A percentile compares a stretch with the other conserved stretches of the same genome.
These are phyloP conservation scores for Schizothecium vesticola DNA, from an alignment of 495 filamentous ascomycete genomes.

Conservation along the genomic window DNA sequence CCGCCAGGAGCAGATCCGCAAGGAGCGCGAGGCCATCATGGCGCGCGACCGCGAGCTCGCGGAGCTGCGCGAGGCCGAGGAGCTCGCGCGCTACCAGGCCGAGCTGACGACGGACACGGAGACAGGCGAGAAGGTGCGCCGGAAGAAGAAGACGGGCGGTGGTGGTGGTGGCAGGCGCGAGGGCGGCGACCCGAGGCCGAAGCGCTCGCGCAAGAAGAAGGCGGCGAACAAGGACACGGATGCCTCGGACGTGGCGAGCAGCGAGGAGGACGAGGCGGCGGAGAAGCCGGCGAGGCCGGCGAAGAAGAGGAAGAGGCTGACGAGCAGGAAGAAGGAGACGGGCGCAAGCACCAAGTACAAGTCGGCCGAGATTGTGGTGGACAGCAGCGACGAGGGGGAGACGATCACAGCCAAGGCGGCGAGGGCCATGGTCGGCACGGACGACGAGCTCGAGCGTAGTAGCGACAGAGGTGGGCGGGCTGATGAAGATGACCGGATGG, in stretches of 20 bases:
- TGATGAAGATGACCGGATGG: slow-evolving; percentile 17
- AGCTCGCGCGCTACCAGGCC: slow-evolving; percentile 59
- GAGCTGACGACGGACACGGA: slow-evolving; percentile 71
- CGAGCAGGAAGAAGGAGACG: slow-evolving; percentile 46
- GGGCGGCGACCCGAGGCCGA: slow-evolving; percentile 12
- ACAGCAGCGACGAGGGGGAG: slow-evolving; percentile 47
- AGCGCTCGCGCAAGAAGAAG: slow-evolving; percentile 18
- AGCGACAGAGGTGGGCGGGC: slow-evolving; percentile 8
- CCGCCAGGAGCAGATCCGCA: slow-evolving; percentile 68
- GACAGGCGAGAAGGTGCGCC: slow-evolving; percentile 70
- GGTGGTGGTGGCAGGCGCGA: slow-evolving; percentile 1
- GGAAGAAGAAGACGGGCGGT: slow-evolving; percentile 59
- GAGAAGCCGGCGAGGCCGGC: slow-evolving; percentile 33
- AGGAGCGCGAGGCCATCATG: slow-evolving; percentile 72
- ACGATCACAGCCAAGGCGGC: slow-evolving; percentile 39
- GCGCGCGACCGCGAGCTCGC: slow-evolving; percentile 70
- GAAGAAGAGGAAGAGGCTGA: slow-evolving; percentile 58
- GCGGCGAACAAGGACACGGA: slow-evolving; percentile 44
- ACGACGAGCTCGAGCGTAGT: neutral
- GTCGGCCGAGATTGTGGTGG: slow-evolving; percentile 72
- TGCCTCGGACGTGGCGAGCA: slow-evolving; percentile 12
- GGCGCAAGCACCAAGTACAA: slow-evolving; percentile 56
- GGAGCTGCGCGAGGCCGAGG: slow-evolving; percentile 65
- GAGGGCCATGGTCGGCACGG: slow-evolving; percentile 15
- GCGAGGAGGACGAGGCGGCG: slow-evolving; percentile 41